phyloP scores from a whole-genome alignment of 2,329 filamentous ascomycete genomes.

The Coniochaeta sp. region DNA sequence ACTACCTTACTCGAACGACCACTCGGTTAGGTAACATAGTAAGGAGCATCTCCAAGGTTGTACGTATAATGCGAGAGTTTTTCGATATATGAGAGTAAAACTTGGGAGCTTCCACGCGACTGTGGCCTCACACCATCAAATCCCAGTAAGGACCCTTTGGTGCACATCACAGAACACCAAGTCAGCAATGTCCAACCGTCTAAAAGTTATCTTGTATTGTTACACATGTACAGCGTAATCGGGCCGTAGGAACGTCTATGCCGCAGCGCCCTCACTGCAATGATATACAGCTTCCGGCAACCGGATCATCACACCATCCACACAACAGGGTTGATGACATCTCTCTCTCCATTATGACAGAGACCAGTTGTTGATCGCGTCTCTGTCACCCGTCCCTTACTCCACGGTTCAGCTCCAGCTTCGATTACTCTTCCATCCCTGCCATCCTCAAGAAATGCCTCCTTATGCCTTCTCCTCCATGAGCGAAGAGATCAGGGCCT shows the following conservation, averaged over 20 bases:
- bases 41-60: too few relatives aligned
- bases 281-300: conserved; percentile 23
- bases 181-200: neutral
- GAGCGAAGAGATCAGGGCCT: conserved; percentile 68
- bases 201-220: conserved; percentile 33
- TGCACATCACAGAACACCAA: neutral
- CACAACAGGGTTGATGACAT: neutral
- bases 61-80: too few relatives aligned
- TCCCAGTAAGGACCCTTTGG: too few relatives aligned
- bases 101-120: too few relatives aligned
- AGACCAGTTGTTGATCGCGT: neutral
- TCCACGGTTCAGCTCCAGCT: conserved; percentile 15
- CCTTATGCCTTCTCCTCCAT: conserved; percentile 42
- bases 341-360: neutral
- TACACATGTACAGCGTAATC: conserved; percentile 42
- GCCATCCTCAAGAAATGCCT: conserved; percentile 13
- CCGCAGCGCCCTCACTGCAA: conserved; percentile 33
- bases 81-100: too few relatives aligned
- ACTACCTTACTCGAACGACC: too few relatives aligned
- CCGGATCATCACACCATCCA: neutral
- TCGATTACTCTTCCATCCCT: conserved; percentile 16
- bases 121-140: too few relatives aligned
- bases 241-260: conserved; percentile 41
- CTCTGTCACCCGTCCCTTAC: neutral
- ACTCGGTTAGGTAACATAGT: too few relatives aligned